These are phyloP conservation scores for Ceratobasidium sp. DNA, from an alignment of 1,284 basidiomycete species.

Conservation along the genomic window DNA sequence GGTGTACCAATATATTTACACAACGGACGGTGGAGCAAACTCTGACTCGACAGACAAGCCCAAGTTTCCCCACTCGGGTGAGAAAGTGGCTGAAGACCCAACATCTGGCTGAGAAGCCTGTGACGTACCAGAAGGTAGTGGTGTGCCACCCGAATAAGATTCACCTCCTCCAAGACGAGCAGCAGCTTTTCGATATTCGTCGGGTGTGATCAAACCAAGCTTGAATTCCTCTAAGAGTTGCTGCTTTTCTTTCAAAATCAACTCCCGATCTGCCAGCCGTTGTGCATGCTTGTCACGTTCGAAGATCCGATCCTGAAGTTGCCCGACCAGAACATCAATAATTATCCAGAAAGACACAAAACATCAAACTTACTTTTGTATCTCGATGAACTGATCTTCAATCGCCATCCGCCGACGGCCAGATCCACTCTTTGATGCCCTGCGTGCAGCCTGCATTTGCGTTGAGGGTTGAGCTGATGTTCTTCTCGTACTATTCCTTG, in stretches of 20 bases:
- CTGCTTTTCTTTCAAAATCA: neutral
- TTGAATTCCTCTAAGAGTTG: neutral
- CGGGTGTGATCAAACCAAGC: neutral
- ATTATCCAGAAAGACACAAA: too few species aligned
- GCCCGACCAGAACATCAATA: neutral
- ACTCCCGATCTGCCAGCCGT: neutral
- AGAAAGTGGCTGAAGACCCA: neutral
- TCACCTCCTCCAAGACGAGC: neutral
- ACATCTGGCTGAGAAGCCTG: too few species aligned
- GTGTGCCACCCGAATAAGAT: too few species aligned
- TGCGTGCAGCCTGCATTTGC: neutral
- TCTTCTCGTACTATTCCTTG: too few species aligned
- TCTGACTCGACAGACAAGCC: neutral
- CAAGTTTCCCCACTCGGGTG: neutral
- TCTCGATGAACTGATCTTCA: neutral
- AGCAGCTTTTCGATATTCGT: conserved; percentile 3
- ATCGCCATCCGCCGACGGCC: neutral
- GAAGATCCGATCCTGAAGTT: neutral
- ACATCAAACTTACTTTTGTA: conserved; percentile 1
- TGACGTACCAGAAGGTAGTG: too few species aligned
- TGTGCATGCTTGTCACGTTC: conserved; percentile 3
- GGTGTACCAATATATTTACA: too few species aligned
- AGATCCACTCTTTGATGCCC: neutral
- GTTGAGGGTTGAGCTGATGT: neutral
- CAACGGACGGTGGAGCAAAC: neutral